These are phyloP conservation scores for Hypoxylon cercidicola DNA, from an alignment of 495 filamentous ascomycete species.

Conservation along the genomic window DNA sequence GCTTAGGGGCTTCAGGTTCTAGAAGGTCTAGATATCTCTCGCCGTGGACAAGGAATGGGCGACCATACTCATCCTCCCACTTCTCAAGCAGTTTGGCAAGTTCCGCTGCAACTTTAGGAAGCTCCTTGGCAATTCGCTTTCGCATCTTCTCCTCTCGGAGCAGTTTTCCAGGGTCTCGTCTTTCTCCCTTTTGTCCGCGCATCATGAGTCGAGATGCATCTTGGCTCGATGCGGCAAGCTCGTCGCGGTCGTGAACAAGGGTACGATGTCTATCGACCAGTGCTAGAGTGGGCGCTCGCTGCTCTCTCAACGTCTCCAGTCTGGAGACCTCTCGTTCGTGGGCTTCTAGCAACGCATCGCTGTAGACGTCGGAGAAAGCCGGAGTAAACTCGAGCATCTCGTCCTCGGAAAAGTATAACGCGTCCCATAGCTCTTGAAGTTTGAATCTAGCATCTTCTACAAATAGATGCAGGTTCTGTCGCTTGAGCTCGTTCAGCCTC, in stretches of 20 bases:
- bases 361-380: conserved; percentile 87
- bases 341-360: conserved; percentile 86
- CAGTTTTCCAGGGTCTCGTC: conserved; percentile 92
- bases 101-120: conserved; percentile 89
- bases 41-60: conserved; percentile 91
- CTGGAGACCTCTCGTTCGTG: conserved; percentile 90
- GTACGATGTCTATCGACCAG: conserved; percentile 85
- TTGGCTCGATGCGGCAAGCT: conserved; percentile 85
- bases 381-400: conserved; percentile 98
- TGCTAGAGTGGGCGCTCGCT: conserved; percentile 83
- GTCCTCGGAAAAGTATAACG: conserved; percentile 92
- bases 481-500: conserved; percentile 89
- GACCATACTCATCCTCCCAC: conserved; percentile 94
- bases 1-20: conserved; percentile 69
- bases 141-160: conserved; percentile 98
- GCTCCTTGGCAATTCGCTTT: conserved; percentile 93
- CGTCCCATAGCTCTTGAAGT: conserved; percentile 94
- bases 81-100: conserved; percentile 81
- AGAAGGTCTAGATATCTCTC: conserved; percentile 86
- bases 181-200: conserved; percentile 88
- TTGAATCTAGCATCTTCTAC: conserved; percentile 92
- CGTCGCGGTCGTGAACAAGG: conserved; percentile 86
- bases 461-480: conserved; percentile 93
- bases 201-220: conserved; percentile 93
- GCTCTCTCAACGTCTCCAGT: conserved; percentile 83